Evolutionary conservation across 1,284 basidiomycete species (phyloP).

Genomic region (Trichosporon faecale): DNA sequence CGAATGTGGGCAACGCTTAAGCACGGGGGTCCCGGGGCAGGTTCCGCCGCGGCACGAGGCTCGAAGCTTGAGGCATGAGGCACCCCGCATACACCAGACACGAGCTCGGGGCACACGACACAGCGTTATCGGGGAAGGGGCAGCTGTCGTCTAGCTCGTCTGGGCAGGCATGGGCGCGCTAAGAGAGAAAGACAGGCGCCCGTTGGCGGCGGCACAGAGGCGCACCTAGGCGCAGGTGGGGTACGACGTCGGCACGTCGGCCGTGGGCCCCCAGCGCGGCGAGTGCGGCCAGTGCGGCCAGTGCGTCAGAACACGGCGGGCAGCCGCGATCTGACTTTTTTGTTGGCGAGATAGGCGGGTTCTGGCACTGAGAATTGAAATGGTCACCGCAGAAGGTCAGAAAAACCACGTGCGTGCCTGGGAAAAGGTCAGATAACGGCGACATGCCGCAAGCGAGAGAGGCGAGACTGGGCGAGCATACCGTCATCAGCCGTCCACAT

Average conservation of each 20-base stretch:
- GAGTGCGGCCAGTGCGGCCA: background rate
- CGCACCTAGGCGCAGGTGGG: background rate
- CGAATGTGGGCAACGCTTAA: background rate
- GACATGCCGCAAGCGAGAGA: background rate
- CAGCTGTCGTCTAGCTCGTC: background rate
- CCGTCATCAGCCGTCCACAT: conserved; percentile 8
- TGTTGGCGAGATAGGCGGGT: conserved; percentile 1
- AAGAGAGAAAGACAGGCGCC: background rate
- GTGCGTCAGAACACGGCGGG: background rate
- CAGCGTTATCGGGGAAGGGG: background rate
- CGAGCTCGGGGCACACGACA: background rate
- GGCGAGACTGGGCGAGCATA: conserved; percentile 8
- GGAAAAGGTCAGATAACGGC: conserved; percentile 1
- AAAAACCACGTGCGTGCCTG: conserved; percentile 1
- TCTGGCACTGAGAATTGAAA: background rate
- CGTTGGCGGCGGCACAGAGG: background rate
- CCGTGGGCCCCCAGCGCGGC: background rate
- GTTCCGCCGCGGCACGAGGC: background rate
- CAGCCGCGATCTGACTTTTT: background rate
- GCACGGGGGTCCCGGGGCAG: background rate
- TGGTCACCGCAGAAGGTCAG: background rate
- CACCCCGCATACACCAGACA: background rate
- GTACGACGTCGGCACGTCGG: background rate
- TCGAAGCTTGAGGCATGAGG: background rate
- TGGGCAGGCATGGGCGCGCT: background rate